These are phyloP conservation scores for Quercus robur DNA, from an alignment of 306 rosid genomes.

Conservation along the genomic window DNA sequence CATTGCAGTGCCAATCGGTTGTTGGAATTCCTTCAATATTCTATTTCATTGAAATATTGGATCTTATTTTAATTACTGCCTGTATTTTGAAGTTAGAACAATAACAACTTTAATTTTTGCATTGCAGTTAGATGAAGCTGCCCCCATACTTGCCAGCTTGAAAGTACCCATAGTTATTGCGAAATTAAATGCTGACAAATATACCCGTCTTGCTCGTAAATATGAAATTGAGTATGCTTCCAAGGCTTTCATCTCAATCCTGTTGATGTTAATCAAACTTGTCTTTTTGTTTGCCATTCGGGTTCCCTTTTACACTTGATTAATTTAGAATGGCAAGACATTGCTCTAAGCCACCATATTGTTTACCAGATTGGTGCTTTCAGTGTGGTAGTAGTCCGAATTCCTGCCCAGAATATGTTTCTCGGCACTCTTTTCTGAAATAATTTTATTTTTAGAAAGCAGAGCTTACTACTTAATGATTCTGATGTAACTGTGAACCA, in stretches of 20 bases:
- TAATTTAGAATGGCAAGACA: not conserved
- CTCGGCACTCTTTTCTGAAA: not conserved
- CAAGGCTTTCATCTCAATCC: not conserved
- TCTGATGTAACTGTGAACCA: not conserved
- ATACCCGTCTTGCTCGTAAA: conserved; percentile 59
- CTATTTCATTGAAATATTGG: not conserved
- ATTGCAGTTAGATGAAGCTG: conserved; percentile 89
- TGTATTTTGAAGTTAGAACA: not conserved
- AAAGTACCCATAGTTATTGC: conserved; percentile 76
- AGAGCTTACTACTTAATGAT: not conserved
- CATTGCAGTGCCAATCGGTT: not conserved
- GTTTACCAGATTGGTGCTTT: not conserved
- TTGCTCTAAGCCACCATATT: not conserved
- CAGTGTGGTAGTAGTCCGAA: not conserved
- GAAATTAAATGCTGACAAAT: conserved; percentile 87
- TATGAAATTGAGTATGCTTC: conserved; percentile 64
- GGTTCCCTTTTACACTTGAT: conserved; percentile 10
- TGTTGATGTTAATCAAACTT: not conserved
- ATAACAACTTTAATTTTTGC: conserved; percentile 8
- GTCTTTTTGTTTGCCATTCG: not conserved
- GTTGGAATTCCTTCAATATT: not conserved
- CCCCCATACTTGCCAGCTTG: conserved; percentile 72
- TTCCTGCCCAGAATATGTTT: not conserved
- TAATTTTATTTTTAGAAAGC: not conserved
- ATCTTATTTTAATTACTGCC: not conserved